phyloP scores from a whole-genome alignment of 1,284 basidiomycete genomes.

The Moesziomyces globuligerus region DNA sequence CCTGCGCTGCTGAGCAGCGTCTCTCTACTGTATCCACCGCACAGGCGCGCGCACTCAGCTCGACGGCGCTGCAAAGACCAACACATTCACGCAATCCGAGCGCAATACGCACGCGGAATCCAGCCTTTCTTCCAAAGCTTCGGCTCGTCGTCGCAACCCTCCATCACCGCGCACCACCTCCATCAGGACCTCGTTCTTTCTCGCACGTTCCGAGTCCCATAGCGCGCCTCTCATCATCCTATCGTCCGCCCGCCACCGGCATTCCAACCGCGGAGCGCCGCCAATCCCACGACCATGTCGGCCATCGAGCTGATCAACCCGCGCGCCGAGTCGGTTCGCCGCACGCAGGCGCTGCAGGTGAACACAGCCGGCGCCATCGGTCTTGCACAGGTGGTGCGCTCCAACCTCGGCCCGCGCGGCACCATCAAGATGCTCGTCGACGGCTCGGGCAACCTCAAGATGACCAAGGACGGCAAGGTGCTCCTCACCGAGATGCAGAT shows the following conservation, averaged over 20 bases:
- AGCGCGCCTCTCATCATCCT: background rate
- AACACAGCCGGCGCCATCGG: conserved; percentile 87
- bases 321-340: conserved; percentile 86
- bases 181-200: background rate
- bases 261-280: background rate
- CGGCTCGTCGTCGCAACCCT: background rate
- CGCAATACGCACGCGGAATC: conserved; percentile 5
- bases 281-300: conserved; percentile 50
- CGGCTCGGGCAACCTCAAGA: conserved; percentile 98
- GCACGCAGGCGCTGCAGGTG: conserved; percentile 92
- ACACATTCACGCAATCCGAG: conserved; percentile 1
- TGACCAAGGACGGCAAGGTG: conserved; percentile 99
- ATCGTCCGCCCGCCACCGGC: background rate
- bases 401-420: conserved; percentile 81
- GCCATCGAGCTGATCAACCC: conserved; percentile 67
- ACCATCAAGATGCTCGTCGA: conserved; percentile 99
- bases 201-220: background rate
- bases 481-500: conserved; percentile 99
- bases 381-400: conserved; percentile 94
- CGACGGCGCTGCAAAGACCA: conserved; percentile 6
- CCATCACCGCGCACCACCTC: background rate
- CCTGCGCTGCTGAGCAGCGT: background rate
- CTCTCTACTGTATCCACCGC: background rate
- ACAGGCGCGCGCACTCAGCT: conserved; percentile 5
- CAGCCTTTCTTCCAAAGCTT: conserved; percentile 5